Percentiles rank a stretch among this genome's conserved stretches.
phyloP scores from a whole-genome alignment of 2,329 filamentous ascomycete species.

The Fusarium cyanostomum region DNA sequence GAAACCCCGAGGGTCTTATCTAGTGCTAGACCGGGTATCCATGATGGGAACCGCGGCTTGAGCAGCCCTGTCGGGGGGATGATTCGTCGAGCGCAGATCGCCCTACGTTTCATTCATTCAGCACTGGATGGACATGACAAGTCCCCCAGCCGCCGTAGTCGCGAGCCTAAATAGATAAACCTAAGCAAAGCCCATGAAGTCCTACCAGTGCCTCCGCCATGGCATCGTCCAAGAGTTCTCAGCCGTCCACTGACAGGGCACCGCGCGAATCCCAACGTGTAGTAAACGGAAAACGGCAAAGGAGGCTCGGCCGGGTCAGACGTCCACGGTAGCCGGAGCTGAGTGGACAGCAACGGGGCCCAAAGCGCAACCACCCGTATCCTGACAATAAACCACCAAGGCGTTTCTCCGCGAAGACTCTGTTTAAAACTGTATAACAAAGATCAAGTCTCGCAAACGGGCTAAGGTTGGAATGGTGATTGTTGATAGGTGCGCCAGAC shows the following conservation, averaged over 20 bases:
- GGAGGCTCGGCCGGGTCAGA: background rate
- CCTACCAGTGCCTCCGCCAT: conserved; percentile 2
- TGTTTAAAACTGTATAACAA: background rate
- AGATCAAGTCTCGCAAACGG: conserved; percentile 13
- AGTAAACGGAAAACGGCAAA: background rate
- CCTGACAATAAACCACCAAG: conserved; percentile 7
- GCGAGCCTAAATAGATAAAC: conserved; percentile 14
- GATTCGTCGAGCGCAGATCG: background rate
- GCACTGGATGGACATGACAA: background rate
- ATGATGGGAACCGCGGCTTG: background rate
- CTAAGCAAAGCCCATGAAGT: background rate
- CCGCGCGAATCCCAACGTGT: conserved; percentile 14
- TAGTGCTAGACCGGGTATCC: background rate
- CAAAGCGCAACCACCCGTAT: conserved; percentile 4
- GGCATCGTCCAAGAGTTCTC: conserved; percentile 2
- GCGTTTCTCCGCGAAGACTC: conserved; percentile 6
- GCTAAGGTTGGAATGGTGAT: conserved; percentile 18
- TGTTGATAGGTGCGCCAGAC: conserved; percentile 32
- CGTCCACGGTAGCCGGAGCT: conserved; percentile 3
- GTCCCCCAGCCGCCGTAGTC: conserved; percentile 13
- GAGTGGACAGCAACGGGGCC: conserved; percentile 20
- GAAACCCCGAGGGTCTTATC: background rate
- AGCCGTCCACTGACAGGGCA: conserved; percentile 11
- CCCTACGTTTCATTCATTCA: background rate
- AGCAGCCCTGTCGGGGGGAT: background rate